These are phyloP conservation scores for Pichia manshurica DNA, from an alignment of 805 yeast species.

Conservation along the genomic window DNA sequence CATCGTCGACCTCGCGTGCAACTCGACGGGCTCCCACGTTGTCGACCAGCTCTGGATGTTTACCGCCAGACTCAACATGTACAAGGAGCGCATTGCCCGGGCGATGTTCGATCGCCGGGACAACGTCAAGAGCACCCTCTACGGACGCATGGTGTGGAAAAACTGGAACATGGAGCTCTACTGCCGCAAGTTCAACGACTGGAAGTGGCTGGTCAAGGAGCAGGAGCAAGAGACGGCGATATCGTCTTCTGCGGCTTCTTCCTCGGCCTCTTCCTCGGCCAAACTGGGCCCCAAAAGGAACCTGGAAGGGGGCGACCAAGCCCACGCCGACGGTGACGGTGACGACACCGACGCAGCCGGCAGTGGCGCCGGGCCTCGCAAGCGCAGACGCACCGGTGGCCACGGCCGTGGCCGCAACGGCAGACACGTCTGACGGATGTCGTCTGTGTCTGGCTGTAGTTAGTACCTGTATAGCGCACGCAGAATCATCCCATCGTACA, in stretches of 20 bases:
- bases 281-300: neutral
- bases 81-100: conserved; percentile 79
- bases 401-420: conserved; percentile 5
- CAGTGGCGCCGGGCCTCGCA: no score
- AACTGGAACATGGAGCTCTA: conserved; percentile 89
- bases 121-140: conserved; percentile 73
- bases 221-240: conserved; percentile 16
- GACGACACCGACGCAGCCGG: no score
- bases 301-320: neutral
- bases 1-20: conserved; percentile 59
- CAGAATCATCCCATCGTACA: no score
- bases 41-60: conserved; percentile 81
- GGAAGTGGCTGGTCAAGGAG: conserved; percentile 63
- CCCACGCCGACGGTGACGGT: neutral
- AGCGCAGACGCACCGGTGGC: no score
- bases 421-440: neutral
- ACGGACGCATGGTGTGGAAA: conserved; percentile 91
- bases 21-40: conserved; percentile 87
- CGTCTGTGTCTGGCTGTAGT: neutral
- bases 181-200: conserved; percentile 66
- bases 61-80: conserved; percentile 69
- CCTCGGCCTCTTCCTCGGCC: no score
- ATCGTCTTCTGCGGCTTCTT: no score
- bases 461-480: neutral
- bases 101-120: conserved; percentile 55